Percentiles rank a stretch among this genome's conserved stretches.
phyloP scores from a whole-genome alignment of 2,329 filamentous ascomycete species.

The Malbranchea zuffiana region DNA sequence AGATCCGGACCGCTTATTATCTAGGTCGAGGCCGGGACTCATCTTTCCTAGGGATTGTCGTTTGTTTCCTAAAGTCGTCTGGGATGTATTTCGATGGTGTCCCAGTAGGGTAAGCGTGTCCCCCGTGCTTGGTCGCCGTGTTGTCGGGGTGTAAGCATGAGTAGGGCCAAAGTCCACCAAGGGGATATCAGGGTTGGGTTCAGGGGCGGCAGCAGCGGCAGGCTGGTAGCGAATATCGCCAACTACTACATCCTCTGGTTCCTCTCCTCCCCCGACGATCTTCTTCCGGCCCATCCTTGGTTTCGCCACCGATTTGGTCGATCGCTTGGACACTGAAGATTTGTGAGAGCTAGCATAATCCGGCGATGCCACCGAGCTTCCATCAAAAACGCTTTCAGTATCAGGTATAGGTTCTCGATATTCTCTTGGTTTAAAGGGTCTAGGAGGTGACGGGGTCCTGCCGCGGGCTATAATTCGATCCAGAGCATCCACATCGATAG shows the following conservation, averaged over 20 bases:
- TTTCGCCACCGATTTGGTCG: constrained; percentile 36
- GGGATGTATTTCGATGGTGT: constrained; percentile 25
- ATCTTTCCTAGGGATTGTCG: constrained; percentile 11
- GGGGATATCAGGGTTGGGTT: constrained; percentile 50
- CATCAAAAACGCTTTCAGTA: constrained; percentile 45
- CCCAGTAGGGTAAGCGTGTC: constrained; percentile 38
- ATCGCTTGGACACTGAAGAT: constrained; percentile 39
- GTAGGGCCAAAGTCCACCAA: constrained; percentile 80
- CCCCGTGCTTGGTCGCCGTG: constrained; percentile 45
- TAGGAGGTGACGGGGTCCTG: constrained; percentile 11
- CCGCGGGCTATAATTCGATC: constrained; percentile 34
- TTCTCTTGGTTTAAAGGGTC: constrained; percentile 5
- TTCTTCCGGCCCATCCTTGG: constrained; percentile 71
- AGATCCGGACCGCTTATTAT: constrained; percentile 28
- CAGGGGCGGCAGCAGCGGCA: constrained; percentile 22
- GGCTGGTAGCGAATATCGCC: constrained; percentile 38
- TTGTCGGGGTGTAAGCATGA: constrained; percentile 51
- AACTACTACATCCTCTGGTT: constrained; percentile 36
- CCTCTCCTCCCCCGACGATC: constrained; percentile 53
- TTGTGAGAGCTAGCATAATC: constrained; percentile 65
- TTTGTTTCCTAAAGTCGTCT: constrained; percentile 23
- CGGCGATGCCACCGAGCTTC: constrained; percentile 53
- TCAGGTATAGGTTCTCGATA: constrained; percentile 17
- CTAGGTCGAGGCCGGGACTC: constrained; percentile 10
- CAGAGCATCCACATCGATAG: constrained; percentile 41